A percentile compares a stretch with the other conserved stretches of the same genome.
These are phyloP conservation scores for Microdochium bolleyi DNA, from an alignment of 2,329 filamentous ascomycete genomes.

Conservation along the genomic window DNA sequence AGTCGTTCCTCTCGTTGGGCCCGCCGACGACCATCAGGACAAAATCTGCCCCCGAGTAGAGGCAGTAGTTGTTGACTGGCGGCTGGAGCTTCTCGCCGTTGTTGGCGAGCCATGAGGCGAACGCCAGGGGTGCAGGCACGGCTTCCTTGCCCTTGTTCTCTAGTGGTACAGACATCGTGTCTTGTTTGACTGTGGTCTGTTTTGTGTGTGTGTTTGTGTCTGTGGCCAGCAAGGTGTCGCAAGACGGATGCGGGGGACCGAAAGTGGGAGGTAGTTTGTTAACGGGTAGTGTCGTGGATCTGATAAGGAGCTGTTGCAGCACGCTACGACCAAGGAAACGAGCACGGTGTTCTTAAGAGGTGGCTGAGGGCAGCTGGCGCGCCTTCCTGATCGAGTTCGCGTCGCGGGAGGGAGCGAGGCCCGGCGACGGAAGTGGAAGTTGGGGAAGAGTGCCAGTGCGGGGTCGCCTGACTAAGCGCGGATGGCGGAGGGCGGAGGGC, in stretches of 20 bases:
- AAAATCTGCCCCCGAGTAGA: constrained; percentile 11
- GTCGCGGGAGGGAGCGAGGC: too few species aligned
- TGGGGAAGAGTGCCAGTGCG: too few species aligned
- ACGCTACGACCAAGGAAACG: too few species aligned
- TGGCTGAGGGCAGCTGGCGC: too few species aligned
- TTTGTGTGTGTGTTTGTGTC: not conserved
- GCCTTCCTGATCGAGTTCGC: too few species aligned
- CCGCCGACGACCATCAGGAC: constrained; percentile 13
- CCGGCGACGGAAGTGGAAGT: too few species aligned
- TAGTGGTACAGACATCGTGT: not conserved
- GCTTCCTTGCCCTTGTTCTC: not conserved
- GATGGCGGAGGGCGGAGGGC: not conserved
- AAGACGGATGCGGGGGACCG: too few species aligned
- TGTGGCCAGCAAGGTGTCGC: not conserved
- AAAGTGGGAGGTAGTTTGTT: too few species aligned
- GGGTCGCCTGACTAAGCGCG: not conserved
- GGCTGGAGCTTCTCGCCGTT: constrained; percentile 9
- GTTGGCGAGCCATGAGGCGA: constrained; percentile 9
- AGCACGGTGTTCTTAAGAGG: too few species aligned
- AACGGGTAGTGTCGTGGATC: too few species aligned
- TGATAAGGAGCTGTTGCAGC: too few species aligned
- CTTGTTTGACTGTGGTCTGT: too few species aligned
- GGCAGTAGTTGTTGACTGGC: constrained; percentile 13
- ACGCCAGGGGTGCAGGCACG: constrained; percentile 10
- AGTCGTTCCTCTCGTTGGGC: constrained; percentile 12